Conservation (phyloP, 129 eudicot species). For the Flaveria robusta region DNA sequence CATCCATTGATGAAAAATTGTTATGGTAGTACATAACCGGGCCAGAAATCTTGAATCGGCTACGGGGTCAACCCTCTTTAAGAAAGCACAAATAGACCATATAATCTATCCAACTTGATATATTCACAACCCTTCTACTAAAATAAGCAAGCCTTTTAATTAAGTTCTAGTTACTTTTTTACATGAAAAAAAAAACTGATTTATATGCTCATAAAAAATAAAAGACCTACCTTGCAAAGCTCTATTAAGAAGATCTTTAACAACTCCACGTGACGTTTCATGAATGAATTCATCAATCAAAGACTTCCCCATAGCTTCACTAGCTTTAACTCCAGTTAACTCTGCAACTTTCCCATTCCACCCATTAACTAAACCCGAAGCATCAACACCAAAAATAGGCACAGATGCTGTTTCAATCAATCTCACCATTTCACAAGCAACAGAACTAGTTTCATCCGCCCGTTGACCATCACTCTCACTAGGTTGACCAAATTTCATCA, state of each 20-base stretch:
- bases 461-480: conserved; percentile 32
- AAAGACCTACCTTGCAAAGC: conserved; percentile 52
- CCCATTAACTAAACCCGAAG: conserved; percentile 56
- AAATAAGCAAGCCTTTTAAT: too few species aligned
- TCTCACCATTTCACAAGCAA: conserved; percentile 69
- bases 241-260: conserved; percentile 45
- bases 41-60: too few species aligned
- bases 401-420: conserved; percentile 72
- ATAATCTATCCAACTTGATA: not conserved
- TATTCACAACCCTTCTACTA: not conserved
- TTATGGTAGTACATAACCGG: too few species aligned
- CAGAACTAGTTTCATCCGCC: conserved; percentile 49
- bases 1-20: too few species aligned
- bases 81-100: not conserved
- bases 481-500: conserved; percentile 30
- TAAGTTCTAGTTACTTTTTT: not conserved
- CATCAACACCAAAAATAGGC: conserved; percentile 75
- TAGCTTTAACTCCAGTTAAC: conserved; percentile 55
- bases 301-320: conserved; percentile 67
- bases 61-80: not conserved
- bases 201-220: not conserved
- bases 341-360: conserved; percentile 69
- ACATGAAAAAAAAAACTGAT: not conserved
- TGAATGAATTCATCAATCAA: conserved; percentile 51
- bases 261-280: conserved; percentile 47